These are phyloP conservation scores for Dianthus caryophyllus DNA, from an alignment of 148 eudicot genomes.

Conservation along the genomic window DNA sequence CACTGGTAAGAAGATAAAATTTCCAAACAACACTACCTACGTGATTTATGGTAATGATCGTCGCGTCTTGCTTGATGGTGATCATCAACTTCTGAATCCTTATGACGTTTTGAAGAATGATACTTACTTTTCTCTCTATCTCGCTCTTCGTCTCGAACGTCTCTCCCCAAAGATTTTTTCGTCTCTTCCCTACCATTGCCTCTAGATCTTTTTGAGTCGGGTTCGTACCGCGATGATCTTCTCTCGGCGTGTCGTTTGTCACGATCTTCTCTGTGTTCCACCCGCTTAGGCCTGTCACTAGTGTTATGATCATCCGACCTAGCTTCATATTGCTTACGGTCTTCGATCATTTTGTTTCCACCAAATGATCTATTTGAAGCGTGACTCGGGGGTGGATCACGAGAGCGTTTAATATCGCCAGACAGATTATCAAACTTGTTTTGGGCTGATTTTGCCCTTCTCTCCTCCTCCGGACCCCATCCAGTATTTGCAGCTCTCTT, in stretches of 20 bases:
- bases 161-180: conserved; percentile 22
- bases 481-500: conserved; percentile 98
- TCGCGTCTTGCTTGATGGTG: conserved; percentile 31
- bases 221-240: conserved; percentile 36
- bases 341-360: conserved; percentile 23
- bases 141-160: conserved; percentile 27
- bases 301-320: conserved; percentile 21
- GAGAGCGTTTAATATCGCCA: conserved; percentile 32
- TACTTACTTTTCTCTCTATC: conserved; percentile 3
- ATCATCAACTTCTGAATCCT: conserved; percentile 37
- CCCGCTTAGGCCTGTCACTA: neutral
- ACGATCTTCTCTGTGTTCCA: conserved; percentile 1
- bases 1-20: too few species aligned
- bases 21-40: conserved; percentile 15
- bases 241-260: conserved; percentile 29
- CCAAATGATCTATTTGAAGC: neutral
- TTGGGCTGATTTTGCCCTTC: conserved; percentile 48
- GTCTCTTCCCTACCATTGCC: conserved; percentile 49
- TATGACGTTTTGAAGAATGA: conserved; percentile 13
- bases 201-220: conserved; percentile 33
- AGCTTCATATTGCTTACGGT: neutral
- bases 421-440: conserved; percentile 46
- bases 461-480: conserved; percentile 74
- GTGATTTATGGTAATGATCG: conserved; percentile 39
- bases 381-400: conserved; percentile 23